Conservation (phyloP, 108 stramenopile genomes). For the Cyclotella sp. region DNA sequence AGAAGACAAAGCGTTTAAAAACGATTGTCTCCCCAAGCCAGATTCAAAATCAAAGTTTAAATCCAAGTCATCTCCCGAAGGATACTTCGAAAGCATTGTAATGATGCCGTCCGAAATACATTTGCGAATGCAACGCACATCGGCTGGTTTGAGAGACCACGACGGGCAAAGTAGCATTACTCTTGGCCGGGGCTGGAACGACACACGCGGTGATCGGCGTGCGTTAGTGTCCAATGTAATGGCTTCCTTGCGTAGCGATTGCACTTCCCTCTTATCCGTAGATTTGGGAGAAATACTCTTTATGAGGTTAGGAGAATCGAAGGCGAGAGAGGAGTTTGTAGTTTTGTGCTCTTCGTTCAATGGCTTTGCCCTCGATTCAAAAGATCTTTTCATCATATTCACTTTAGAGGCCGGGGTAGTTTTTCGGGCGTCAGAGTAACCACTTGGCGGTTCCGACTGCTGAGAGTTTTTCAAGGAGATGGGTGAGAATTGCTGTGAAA, state of each 20-base stretch:
- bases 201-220: constrained; percentile 24
- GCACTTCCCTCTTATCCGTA: background rate
- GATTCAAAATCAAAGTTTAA: constrained; percentile 43
- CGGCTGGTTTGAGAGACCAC: constrained; percentile 23
- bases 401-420: constrained; percentile 3
- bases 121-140: constrained; percentile 26
- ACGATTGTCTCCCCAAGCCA: constrained; percentile 30
- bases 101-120: constrained; percentile 34
- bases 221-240: background rate
- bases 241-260: background rate
- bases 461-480: constrained; percentile 10
- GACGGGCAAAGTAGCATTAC: constrained; percentile 44
- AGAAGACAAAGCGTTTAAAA: constrained; percentile 22
- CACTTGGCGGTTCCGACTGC: background rate
- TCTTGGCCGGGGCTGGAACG: constrained; percentile 32
- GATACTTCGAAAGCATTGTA: constrained; percentile 31
- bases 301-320: background rate
- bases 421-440: background rate
- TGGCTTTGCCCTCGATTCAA: background rate
- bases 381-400: background rate
- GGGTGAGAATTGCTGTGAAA: constrained; percentile 22
- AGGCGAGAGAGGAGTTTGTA: background rate
- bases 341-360: constrained; percentile 3
- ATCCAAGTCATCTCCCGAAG: constrained; percentile 28
- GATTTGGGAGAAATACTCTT: background rate